Conservation (phyloP, 176 grass and related monocot genomes). For the Eleusine coracana region DNA sequence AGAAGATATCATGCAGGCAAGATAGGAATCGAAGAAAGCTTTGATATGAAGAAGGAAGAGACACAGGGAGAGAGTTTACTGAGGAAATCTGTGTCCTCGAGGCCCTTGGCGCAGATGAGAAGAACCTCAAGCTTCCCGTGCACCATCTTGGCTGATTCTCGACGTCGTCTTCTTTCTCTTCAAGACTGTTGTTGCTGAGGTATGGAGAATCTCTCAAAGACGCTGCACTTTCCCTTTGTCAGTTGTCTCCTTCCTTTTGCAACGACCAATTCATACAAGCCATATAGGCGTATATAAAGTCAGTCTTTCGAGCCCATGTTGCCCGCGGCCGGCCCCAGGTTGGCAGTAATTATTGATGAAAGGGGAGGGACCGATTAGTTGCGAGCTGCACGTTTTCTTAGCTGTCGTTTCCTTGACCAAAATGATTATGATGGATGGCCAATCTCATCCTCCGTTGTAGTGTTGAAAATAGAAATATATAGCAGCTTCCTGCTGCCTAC, state of each 20-base stretch:
- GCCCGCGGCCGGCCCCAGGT: not conserved
- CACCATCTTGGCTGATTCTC: conserved; percentile 38
- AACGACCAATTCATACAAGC: not conserved
- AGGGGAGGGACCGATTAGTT: not conserved
- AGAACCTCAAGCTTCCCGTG: conserved; percentile 66
- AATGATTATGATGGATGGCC: not conserved
- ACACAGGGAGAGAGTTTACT: not conserved
- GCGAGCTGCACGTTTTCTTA: not conserved
- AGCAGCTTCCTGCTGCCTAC: not conserved
- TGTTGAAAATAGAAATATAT: not conserved
- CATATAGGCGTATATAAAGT: not conserved
- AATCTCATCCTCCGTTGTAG: not conserved
- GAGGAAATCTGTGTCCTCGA: conserved; percentile 66
- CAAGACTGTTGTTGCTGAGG: not conserved
- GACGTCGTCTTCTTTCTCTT: not conserved
- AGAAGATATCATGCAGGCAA: not conserved
- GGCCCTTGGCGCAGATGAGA: conserved; percentile 67
- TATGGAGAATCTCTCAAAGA: not conserved
- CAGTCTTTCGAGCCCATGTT: not conserved
- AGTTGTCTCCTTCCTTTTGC: not conserved
- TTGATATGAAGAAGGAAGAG: not conserved
- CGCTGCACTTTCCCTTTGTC: not conserved
- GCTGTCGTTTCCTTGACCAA: not conserved
- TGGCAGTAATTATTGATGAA: conserved; percentile 23
- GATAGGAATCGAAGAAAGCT: not conserved